These are phyloP conservation scores for Podila clonocystis DNA, from an alignment of 192 early-diverging fungal genomes.

Conservation along the genomic window DNA sequence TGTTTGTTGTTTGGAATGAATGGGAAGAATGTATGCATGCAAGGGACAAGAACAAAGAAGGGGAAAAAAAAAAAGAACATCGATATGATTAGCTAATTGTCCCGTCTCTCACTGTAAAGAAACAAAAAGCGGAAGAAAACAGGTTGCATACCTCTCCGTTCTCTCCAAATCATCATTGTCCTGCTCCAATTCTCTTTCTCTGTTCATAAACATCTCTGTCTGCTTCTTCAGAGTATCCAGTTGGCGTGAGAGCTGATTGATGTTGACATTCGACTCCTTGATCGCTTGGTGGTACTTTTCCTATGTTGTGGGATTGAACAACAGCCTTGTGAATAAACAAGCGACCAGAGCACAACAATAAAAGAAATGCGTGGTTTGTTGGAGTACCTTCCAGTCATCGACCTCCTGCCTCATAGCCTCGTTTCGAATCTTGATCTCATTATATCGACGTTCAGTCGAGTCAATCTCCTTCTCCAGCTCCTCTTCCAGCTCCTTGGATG, in stretches of 20 bases:
- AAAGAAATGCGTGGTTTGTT: neutral
- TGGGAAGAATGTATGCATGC: slow-evolving; percentile 6
- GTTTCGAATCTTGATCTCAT: slow-evolving; percentile 71
- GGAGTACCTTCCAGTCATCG: slow-evolving; percentile 76
- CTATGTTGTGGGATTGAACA: slow-evolving; percentile 17
- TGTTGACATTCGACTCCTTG: slow-evolving; percentile 72
- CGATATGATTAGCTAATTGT: slow-evolving; percentile 5
- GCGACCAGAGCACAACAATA: neutral
- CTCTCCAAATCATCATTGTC: slow-evolving; percentile 84
- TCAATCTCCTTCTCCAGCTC: slow-evolving; percentile 79
- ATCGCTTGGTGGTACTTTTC: slow-evolving; percentile 70
- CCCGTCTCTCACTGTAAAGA: neutral
- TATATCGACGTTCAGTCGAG: slow-evolving; percentile 70
- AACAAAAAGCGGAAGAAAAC: neutral
- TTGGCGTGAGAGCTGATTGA: slow-evolving; percentile 77
- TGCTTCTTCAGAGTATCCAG: slow-evolving; percentile 75
- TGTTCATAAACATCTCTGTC: slow-evolving; percentile 75
- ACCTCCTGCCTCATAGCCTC: slow-evolving; percentile 72
- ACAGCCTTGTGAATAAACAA: too few species aligned
- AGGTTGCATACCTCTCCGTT: slow-evolving; percentile 58
- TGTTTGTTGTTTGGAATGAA: slow-evolving; percentile 12
- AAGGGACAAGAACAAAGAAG: slow-evolving; percentile 7
- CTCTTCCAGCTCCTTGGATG: slow-evolving; percentile 75
- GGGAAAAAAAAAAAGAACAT: too few species aligned
- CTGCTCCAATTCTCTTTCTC: slow-evolving; percentile 78